These are phyloP conservation scores for Dillenia suffruticosa DNA, from an alignment of 164 flowering plant species.

Conservation along the genomic window DNA sequence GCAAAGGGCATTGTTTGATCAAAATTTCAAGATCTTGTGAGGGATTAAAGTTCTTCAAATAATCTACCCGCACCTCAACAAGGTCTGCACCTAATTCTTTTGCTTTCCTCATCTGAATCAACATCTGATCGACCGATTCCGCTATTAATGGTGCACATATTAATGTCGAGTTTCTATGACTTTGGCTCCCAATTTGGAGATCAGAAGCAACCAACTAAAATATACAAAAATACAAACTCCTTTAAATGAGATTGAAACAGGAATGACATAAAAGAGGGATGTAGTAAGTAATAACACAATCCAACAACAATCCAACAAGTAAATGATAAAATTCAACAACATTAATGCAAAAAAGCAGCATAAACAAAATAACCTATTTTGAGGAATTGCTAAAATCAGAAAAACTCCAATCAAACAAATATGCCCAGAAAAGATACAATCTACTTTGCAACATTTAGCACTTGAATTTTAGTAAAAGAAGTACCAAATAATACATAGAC, in stretches of 20 bases:
- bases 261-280: not conserved
- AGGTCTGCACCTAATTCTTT: conserved; percentile 59
- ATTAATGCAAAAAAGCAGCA: not conserved
- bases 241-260: not conserved
- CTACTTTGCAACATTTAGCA: not conserved
- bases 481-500: not conserved
- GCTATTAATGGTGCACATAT: conserved; percentile 74
- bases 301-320: too few species aligned
- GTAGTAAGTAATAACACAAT: not conserved
- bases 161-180: conserved; percentile 41
- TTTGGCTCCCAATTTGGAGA: conserved; percentile 5
- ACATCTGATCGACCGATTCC: conserved; percentile 52
- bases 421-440: not conserved
- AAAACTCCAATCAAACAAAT: not conserved
- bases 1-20: conserved; percentile 44
- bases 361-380: not conserved
- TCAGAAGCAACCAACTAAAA: conserved; percentile 8
- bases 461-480: not conserved
- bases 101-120: conserved; percentile 41
- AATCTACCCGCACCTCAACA: conserved; percentile 68
- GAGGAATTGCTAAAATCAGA: not conserved
- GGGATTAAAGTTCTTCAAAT: conserved; percentile 43
- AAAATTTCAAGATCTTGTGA: conserved; percentile 37
- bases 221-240: not conserved
- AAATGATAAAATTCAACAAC: too few species aligned